Conservation (phyloP, 2,329 filamentous ascomycete genomes). For the Penicillium psychrosexuale region DNA sequence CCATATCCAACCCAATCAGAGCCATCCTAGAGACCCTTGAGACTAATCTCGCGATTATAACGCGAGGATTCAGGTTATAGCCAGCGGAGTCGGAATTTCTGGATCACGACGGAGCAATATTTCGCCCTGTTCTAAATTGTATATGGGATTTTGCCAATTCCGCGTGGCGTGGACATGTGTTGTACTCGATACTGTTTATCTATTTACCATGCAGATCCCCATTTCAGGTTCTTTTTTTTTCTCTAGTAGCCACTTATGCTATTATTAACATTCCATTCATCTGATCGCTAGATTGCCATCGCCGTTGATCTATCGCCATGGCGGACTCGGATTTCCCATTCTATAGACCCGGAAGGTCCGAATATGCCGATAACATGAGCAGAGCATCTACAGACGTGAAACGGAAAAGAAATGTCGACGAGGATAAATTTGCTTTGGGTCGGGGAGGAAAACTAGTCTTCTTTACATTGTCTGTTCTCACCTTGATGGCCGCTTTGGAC, state of each 20-base stretch:
- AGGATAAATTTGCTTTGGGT: slow-evolving; percentile 22
- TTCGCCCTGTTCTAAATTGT: slow-evolving; percentile 8
- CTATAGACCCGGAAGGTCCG: slow-evolving; percentile 8
- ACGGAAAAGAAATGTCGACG: neutral
- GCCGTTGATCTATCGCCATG: neutral
- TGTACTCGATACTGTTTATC: neutral
- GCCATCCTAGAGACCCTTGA: neutral
- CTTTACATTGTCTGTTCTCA: slow-evolving; percentile 22
- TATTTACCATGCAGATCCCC: neutral
- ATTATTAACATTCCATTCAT: neutral
- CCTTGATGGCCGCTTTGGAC: slow-evolving; percentile 27
- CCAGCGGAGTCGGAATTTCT: neutral
- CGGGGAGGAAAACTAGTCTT: slow-evolving; percentile 19
- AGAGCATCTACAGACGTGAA: slow-evolving; percentile 8
- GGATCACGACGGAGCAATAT: slow-evolving; percentile 3
- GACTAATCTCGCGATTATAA: neutral
- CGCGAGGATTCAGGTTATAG: neutral
- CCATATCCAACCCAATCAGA: neutral
- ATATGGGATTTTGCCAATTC: neutral
- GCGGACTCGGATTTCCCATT: slow-evolving; percentile 8
- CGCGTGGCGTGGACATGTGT: slow-evolving; percentile 1
- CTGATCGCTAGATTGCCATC: neutral
- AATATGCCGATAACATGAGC: slow-evolving; percentile 6
- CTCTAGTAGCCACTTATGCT: neutral
- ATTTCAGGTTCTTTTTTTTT: neutral